Evolutionary conservation across 177 flowering plant genomes (phyloP).

Genomic region (Vitis hybrid): DNA sequence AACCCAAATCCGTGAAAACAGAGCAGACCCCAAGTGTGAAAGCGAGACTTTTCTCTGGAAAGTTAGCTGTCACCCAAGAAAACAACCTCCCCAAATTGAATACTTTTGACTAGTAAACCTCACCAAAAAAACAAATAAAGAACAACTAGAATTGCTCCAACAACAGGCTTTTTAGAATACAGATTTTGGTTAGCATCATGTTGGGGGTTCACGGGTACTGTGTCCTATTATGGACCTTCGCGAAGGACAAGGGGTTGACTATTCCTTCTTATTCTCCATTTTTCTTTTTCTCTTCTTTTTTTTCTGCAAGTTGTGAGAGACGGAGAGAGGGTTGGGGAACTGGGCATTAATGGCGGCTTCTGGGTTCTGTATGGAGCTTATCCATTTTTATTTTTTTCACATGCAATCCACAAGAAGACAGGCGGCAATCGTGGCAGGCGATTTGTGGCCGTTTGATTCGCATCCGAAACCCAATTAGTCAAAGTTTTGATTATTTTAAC

Average conservation of each 20-base stretch:
- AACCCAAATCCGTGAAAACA: neutral
- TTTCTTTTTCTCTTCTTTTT: neutral
- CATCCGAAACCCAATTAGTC: too few relatives aligned
- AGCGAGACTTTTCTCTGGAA: neutral
- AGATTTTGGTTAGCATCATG: neutral
- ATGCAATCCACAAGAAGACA: too few relatives aligned
- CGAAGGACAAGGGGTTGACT: constrained; percentile 11
- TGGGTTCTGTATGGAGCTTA: too few relatives aligned
- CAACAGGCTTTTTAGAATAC: too few relatives aligned
- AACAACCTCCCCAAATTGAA: constrained; percentile 3
- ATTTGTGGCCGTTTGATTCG: too few relatives aligned
- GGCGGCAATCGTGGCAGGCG: too few relatives aligned
- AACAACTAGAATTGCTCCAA: too few relatives aligned
- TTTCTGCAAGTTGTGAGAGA: neutral
- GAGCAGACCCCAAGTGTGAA: constrained; percentile 8
- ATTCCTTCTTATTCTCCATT: neutral
- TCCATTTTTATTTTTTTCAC: too few relatives aligned
- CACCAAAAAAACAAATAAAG: too few relatives aligned
- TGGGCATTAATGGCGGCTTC: too few relatives aligned
- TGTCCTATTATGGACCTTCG: constrained; percentile 1
- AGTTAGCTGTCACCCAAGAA: constrained; percentile 11
- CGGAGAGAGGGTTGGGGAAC: neutral
- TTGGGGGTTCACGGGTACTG: neutral
- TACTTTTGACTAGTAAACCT: neutral
- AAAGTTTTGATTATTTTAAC: too few relatives aligned